Percentiles rank a stretch among this genome's conserved stretches.
phyloP scores from a whole-genome alignment of 352 stramenopile genomes.

The Globisporangium recalcitrans region DNA sequence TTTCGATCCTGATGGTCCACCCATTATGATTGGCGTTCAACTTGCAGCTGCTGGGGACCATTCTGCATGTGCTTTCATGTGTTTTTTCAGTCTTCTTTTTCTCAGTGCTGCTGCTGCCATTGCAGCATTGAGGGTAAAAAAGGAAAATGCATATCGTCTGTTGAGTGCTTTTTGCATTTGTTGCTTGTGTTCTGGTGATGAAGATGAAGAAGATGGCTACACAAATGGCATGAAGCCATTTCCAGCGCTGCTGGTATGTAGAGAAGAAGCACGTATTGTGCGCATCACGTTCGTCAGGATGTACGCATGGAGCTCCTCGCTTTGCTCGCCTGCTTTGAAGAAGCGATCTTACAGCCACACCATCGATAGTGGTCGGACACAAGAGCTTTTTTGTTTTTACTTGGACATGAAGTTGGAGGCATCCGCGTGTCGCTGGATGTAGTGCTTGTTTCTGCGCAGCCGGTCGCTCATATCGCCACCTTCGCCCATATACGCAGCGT shows the following conservation, averaged over 20 bases:
- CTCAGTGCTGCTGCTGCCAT: background rate
- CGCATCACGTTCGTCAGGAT: background rate
- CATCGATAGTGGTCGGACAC: background rate
- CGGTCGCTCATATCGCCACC: conserved; percentile 70
- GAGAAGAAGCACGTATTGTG: background rate
- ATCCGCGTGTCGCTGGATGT: conserved; percentile 80
- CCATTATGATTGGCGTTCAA: too few relatives aligned
- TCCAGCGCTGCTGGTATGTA: too few relatives aligned
- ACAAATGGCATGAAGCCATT: background rate
- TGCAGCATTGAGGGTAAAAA: background rate
- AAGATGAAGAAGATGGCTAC: background rate
- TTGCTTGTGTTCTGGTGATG: background rate
- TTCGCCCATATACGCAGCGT: conserved; percentile 58
- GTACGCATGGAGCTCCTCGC: background rate
- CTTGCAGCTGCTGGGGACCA: background rate
- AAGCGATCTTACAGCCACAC: background rate
- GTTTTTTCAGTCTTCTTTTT: background rate
- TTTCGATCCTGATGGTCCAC: background rate
- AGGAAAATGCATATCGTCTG: background rate
- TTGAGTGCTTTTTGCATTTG: background rate
- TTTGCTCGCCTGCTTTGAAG: background rate
- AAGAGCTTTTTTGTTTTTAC: conserved; percentile 28
- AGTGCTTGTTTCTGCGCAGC: conserved; percentile 75
- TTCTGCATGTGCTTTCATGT: conserved; percentile 6
- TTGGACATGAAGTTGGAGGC: conserved; percentile 78